A percentile compares a stretch with the other conserved stretches of the same genome.
phyloP scores from a whole-genome alignment of 306 rosid species.

The Corylus americana region DNA sequence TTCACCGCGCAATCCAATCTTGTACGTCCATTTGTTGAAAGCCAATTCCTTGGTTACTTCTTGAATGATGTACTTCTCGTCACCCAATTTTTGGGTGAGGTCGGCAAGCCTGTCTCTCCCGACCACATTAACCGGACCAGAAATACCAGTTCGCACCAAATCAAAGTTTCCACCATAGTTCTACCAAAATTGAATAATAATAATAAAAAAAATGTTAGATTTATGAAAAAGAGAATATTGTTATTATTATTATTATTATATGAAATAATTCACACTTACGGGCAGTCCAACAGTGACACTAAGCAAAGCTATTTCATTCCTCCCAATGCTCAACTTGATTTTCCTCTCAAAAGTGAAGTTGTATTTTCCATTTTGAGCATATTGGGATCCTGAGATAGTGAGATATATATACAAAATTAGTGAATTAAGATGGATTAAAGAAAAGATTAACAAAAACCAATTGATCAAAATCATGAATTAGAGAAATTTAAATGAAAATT shows the following conservation, averaged over 20 bases:
- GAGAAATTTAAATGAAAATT: not conserved
- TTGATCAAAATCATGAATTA: no score
- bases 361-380: conserved; percentile 24
- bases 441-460: not conserved
- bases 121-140: conserved; percentile 31
- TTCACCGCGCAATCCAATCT: conserved; percentile 36
- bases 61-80: not conserved
- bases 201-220: not conserved
- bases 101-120: not conserved
- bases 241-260: no score
- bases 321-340: conserved; percentile 28
- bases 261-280: conserved; percentile 18
- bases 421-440: not conserved
- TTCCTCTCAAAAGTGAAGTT: conserved; percentile 23
- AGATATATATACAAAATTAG: not conserved
- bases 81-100: conserved; percentile 2
- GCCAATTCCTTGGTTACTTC: conserved; percentile 12
- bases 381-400: conserved; percentile 27
- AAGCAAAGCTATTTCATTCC: conserved; percentile 27
- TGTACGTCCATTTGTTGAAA: conserved; percentile 25
- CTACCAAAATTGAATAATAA: conserved; percentile 1
- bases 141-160: conserved; percentile 14
- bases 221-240: no score
- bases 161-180: conserved; percentile 36
- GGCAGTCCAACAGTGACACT: conserved; percentile 44